Evolutionary conservation across 495 filamentous ascomycete species (phyloP).

Genomic region (Cetradonia linearis): DNA sequence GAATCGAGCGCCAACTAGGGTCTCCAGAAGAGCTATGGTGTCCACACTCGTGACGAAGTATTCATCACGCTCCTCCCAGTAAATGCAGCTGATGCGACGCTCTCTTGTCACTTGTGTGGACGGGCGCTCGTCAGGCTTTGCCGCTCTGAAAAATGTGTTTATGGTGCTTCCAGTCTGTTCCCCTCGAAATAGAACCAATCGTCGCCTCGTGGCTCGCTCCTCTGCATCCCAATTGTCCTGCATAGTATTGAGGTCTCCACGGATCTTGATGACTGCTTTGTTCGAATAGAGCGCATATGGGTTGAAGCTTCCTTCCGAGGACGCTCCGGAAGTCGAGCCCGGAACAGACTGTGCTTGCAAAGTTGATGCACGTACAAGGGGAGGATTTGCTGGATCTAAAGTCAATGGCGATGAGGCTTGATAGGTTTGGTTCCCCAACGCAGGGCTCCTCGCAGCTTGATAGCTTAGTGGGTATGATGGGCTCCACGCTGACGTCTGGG

Average conservation of each 20-base stretch:
- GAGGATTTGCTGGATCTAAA: conserved; percentile 46
- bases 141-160: conserved; percentile 58
- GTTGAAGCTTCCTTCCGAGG: conserved; percentile 49
- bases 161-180: conserved; percentile 67
- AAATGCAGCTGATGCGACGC: conserved; percentile 83
- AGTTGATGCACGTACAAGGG: conserved; percentile 76
- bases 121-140: conserved; percentile 57
- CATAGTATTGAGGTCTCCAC: conserved; percentile 77
- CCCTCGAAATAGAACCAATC: conserved; percentile 78
- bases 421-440: conserved; percentile 29
- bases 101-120: conserved; percentile 43
- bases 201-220: conserved; percentile 63
- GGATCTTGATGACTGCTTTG: conserved; percentile 75
- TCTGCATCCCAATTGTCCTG: conserved; percentile 65
- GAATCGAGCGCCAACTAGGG: conserved; percentile 71
- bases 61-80: conserved; percentile 81
- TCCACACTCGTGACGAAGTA: conserved; percentile 94
- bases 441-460: conserved; percentile 28
- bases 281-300: conserved; percentile 75
- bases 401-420: conserved; percentile 33
- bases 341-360: conserved; percentile 48
- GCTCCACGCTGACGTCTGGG: conserved; percentile 38
- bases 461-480: conserved; percentile 32
- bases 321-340: conserved; percentile 31
- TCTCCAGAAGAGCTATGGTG: conserved; percentile 85